These are phyloP conservation scores for Beverwykella pulmonaria DNA, from an alignment of 495 filamentous ascomycete genomes.

Conservation along the genomic window DNA sequence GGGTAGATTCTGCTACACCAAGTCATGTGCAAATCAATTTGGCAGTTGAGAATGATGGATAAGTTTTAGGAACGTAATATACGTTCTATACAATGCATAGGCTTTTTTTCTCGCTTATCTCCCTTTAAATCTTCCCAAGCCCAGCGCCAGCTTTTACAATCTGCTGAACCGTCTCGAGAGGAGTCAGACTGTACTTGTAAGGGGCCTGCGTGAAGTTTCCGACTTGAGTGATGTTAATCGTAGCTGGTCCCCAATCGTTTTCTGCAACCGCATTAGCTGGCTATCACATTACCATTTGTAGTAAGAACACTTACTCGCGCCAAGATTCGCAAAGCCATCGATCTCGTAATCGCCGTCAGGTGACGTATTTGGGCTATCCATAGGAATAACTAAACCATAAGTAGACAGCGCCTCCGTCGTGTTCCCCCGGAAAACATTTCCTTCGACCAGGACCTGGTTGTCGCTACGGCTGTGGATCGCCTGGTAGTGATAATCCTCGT, in stretches of 20 bases:
- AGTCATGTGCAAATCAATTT: no score
- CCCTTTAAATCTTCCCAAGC: slow-evolving; percentile 45
- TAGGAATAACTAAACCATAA: slow-evolving; percentile 54
- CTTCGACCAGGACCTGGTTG: slow-evolving; percentile 46
- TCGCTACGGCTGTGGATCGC: slow-evolving; percentile 45
- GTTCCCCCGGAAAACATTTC: slow-evolving; percentile 46
- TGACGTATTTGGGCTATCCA: slow-evolving; percentile 47
- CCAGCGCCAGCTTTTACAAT: slow-evolving; percentile 47
- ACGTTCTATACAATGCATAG: no score
- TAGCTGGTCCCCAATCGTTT: slow-evolving; percentile 49
- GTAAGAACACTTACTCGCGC: slow-evolving; percentile 44
- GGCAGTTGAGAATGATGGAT: no score
- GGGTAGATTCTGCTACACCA: no score
- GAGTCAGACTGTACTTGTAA: slow-evolving; percentile 48
- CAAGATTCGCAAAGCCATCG: slow-evolving; percentile 51
- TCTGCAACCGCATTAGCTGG: slow-evolving; percentile 33
- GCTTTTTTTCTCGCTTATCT: background rate
- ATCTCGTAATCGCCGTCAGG: slow-evolving; percentile 49
- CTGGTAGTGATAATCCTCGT: slow-evolving; percentile 44
- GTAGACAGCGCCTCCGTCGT: slow-evolving; percentile 51
- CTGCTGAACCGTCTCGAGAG: slow-evolving; percentile 41
- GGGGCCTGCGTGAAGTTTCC: slow-evolving; percentile 48
- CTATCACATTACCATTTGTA: background rate
- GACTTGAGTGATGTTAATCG: slow-evolving; percentile 50
- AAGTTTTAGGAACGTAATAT: no score